phyloP scores from a whole-genome alignment of 164 flowering plant species.

The Vitis vinifera region DNA sequence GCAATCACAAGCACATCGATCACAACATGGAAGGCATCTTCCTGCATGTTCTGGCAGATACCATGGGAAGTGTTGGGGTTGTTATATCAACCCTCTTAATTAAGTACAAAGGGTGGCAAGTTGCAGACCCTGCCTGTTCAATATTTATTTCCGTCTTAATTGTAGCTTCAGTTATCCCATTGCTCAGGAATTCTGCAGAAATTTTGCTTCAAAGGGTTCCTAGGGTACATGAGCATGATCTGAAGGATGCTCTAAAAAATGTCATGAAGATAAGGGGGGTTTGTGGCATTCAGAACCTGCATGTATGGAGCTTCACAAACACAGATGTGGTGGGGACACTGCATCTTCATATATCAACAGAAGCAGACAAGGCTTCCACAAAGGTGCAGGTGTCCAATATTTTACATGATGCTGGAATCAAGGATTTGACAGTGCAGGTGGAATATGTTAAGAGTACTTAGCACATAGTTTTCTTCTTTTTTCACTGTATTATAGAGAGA shows the following conservation, averaged over 20 bases:
- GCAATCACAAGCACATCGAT: conserved; percentile 68
- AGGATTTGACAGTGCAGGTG: conserved; percentile 79
- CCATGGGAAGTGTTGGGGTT: conserved; percentile 98
- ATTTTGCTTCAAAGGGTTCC: conserved; percentile 90
- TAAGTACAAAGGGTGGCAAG: conserved; percentile 90
- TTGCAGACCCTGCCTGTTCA: conserved; percentile 94
- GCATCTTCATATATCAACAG: conserved; percentile 68
- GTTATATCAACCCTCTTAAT: conserved; percentile 91
- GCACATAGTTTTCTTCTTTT: background rate
- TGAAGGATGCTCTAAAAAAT: conserved; percentile 53
- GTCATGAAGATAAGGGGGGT: conserved; percentile 62
- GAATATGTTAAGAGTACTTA: conserved; percentile 44
- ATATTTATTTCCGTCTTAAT: conserved; percentile 87
- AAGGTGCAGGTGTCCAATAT: conserved; percentile 51
- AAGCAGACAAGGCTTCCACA: conserved; percentile 46
- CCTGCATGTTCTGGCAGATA: conserved; percentile 93
- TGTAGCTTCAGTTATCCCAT: conserved; percentile 77
- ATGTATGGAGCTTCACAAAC: conserved; percentile 90
- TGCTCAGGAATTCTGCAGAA: conserved; percentile 90
- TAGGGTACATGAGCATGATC: conserved; percentile 61
- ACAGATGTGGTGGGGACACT: conserved; percentile 83
- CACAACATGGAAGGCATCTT: conserved; percentile 99
- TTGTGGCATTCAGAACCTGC: conserved; percentile 59
- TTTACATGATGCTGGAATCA: conserved; percentile 67
- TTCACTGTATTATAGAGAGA: background rate